Evolutionary conservation across 306 rosid species (phyloP).

Genomic region (Rubus idaeus): DNA sequence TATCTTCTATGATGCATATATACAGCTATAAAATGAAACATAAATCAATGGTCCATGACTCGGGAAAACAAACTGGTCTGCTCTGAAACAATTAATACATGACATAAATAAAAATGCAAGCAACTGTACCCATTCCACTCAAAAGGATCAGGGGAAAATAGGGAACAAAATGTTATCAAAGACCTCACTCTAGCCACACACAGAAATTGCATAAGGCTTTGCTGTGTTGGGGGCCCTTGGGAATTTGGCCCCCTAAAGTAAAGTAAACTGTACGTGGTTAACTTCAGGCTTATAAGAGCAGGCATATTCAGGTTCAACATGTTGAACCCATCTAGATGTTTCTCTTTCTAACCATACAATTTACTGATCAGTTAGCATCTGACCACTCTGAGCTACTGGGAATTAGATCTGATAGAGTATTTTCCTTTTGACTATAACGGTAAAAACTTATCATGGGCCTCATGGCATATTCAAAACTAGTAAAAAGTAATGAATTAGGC

Average conservation of each 20-base stretch:
- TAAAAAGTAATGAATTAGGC: not conserved
- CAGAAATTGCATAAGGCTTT: not conserved
- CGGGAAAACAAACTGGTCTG: not conserved
- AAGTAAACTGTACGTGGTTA: not conserved
- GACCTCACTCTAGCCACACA: not conserved
- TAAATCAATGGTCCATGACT: not conserved
- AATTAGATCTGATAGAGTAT: not conserved
- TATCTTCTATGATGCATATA: not conserved
- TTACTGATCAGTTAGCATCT: not conserved
- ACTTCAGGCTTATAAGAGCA: not conserved
- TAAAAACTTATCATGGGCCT: not conserved
- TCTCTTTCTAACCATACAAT: not conserved
- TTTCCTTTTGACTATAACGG: not conserved
- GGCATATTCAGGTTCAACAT: not conserved
- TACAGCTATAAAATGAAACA: not conserved
- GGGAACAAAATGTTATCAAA: not conserved
- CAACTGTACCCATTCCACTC: not conserved
- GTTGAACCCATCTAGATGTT: not conserved
- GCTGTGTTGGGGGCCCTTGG: not conserved
- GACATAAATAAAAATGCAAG: not conserved
- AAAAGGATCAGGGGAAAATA: not conserved
- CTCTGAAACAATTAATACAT: not conserved
- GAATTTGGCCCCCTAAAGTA: constrained; percentile 1
- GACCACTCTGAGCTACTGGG: not conserved
- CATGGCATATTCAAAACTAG: not conserved